Percentiles rank a stretch among this genome's conserved stretches.
phyloP scores from a whole-genome alignment of 148 eudicot genomes.

The Chenopodium berlandieri region DNA sequence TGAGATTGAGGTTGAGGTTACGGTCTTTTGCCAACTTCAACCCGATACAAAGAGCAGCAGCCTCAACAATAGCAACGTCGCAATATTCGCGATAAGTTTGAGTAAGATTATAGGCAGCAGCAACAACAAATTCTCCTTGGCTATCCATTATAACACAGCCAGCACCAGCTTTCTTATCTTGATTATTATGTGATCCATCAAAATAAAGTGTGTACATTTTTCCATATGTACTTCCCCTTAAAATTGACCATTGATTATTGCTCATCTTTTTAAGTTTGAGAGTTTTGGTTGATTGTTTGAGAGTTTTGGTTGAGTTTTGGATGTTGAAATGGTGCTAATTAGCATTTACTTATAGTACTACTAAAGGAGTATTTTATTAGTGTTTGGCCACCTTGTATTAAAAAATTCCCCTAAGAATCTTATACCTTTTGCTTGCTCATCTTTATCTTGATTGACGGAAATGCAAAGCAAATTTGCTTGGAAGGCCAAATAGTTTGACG shows the following conservation, averaged over 20 bases:
- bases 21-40: neutral
- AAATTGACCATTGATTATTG: neutral
- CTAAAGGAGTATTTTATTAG: too few species aligned
- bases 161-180: neutral
- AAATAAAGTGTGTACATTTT: slow-evolving; percentile 3
- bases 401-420: too few species aligned
- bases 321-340: too few species aligned
- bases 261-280: neutral
- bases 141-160: slow-evolving; percentile 22
- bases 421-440: too few species aligned
- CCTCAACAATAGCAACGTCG: slow-evolving; percentile 18
- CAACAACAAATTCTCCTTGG: slow-evolving; percentile 4
- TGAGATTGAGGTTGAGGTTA: neutral
- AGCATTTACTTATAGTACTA: too few species aligned
- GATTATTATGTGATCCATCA: slow-evolving; percentile 20
- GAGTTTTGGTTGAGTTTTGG: too few species aligned
- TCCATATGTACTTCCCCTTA: neutral
- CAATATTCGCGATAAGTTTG: neutral
- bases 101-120: slow-evolving; percentile 16
- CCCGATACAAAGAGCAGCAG: slow-evolving; percentile 3
- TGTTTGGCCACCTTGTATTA: too few species aligned
- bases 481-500: too few species aligned
- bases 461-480: too few species aligned
- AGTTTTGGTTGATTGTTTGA: too few species aligned
- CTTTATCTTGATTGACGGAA: too few species aligned